Evolutionary conservation across 1,284 basidiomycete genomes (phyloP), one percentile per base, ranked within the genome.

Genomic region (Apiotrichum domesticum): DNA sequence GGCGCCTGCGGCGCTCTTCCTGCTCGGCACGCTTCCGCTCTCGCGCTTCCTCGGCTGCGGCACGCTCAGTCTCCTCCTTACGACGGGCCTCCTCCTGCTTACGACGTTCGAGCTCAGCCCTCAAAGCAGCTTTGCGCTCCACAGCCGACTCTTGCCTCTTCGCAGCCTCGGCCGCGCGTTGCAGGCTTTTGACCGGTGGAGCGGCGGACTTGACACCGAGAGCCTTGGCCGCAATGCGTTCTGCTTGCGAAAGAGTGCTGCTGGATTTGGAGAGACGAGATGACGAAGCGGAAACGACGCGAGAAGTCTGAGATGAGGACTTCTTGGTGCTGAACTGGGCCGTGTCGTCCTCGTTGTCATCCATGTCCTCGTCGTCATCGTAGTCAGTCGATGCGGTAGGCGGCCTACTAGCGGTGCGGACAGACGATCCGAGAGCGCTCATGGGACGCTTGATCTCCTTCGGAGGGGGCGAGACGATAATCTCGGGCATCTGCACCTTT

Each of bases 91-190:
- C 84, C 14, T 82, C 82, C 59, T 86, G 85, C 32, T 88, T 83
- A 46, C 88, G 80, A 52, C 82, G 80, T 64, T 93, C 90, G 81
- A 87, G 86, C 63, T 91, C 87, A 66, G 85, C 88, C 59, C 87
- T 76, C 32, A 87, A 79, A 3, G 80, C 78, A 1, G 82, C 83
- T 72, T 89, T 91, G 76, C 87, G 88, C 61, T 90, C 88, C 40
- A 82, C 81, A 66, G 89, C 87, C 60, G 87, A 87, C 79, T 92
- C 87, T 80, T 93, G 88, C 90, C 94, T 91, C 90, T 85, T 87
- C 88, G 88, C 88, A 5, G 85, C 88, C 14, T 83, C 83, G 0
- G 87, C 87, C 14, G 90, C 90, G 58, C 86, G 82, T 68, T 90
- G 87, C 21, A 93, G 71, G 54, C 87, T 90, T 79, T 91, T 93